Base-by-base conservation (phyloP, 106 monocot genomes). In the Amphibolis antarctica region DNA sequence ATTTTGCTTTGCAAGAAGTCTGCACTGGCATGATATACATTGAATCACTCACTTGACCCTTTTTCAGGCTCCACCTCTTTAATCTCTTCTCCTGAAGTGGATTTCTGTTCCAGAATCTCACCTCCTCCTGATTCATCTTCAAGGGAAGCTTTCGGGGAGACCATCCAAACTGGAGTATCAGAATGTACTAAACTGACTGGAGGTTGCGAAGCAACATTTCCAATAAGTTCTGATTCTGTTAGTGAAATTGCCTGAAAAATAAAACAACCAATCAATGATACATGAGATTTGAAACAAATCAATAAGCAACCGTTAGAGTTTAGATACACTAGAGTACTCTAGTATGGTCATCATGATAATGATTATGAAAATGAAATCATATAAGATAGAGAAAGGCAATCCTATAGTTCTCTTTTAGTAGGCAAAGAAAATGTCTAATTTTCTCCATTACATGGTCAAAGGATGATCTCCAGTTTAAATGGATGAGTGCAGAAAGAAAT, bases 221-320 rank as follows among this genome's bases (percentile, higher is more conserved):
- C 76, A 52, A 85, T 89, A 50, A 85, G 73, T 55, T 85, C 70
- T 53, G 72, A 63, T 70, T 85, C 84, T 69, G 85, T 89, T 50
- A 85, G 22, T 52, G 89, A 77, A 77, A 89, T 89, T 52, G 75
- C 85, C 89, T 89, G 77, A 74, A 79, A n/a, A 19, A 71, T 18
- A n/a, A 50, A 26, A 18, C 12, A 28, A 24, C 0, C 17, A 28
- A 10, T 54, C 3, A 55, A 24, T 55, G 18, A n/a, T n/a, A n/a
- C n/a, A n/a, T n/a, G n/a, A n/a, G n/a, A n/a, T n/a, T n/a, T n/a
- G n/a, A 15, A 42, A 20, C 13, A 15, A 4, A 52, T 15, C 52
- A 20, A 55, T n/a, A 55, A 55, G 3, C 24, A 14, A 24, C 21
- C 11, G 43, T 28, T 54, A 31, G 18, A 68, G 18, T 14, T 28